Conservation (phyloP, 1,284 basidiomycete species). For the Porphyrellus sp. region DNA sequence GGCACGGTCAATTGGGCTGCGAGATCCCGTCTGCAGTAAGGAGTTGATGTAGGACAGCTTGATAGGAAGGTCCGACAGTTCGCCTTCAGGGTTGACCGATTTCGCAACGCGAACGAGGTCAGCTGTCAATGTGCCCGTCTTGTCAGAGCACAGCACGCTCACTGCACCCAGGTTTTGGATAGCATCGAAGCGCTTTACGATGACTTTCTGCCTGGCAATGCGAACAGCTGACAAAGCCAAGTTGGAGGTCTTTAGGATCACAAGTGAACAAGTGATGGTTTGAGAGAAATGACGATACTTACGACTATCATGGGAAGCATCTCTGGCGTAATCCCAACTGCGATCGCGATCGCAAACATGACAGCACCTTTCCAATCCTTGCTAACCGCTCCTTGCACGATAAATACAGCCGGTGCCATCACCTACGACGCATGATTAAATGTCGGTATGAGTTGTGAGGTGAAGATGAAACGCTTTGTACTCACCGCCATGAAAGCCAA, state of each 20-base stretch:
- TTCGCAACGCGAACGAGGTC: conserved; percentile 34
- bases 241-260: conserved; percentile 28
- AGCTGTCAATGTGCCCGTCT: conserved; percentile 34
- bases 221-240: conserved; percentile 32
- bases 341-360: conserved; percentile 34
- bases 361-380: conserved; percentile 33
- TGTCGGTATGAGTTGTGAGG: not conserved
- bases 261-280: conserved; percentile 6
- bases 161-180: conserved; percentile 34
- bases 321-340: conserved; percentile 33
- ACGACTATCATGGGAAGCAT: conserved; percentile 37
- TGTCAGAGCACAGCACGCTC: conserved; percentile 31
- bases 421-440: conserved; percentile 14
- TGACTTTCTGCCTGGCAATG: conserved; percentile 34
- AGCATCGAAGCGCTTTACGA: conserved; percentile 34
- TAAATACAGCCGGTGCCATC: conserved; percentile 31
- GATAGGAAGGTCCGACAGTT: conserved; percentile 25
- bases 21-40: conserved; percentile 29
- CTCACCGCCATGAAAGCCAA: conserved; percentile 33
- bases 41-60: conserved; percentile 32
- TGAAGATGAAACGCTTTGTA: not conserved
- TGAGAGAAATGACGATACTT: conserved; percentile 1
- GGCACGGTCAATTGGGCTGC: conserved; percentile 33
- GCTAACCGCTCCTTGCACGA: conserved; percentile 33
- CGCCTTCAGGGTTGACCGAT: conserved; percentile 25